Conservation (phyloP, 179 eudicot species). For the Actinidia arguta region DNA sequence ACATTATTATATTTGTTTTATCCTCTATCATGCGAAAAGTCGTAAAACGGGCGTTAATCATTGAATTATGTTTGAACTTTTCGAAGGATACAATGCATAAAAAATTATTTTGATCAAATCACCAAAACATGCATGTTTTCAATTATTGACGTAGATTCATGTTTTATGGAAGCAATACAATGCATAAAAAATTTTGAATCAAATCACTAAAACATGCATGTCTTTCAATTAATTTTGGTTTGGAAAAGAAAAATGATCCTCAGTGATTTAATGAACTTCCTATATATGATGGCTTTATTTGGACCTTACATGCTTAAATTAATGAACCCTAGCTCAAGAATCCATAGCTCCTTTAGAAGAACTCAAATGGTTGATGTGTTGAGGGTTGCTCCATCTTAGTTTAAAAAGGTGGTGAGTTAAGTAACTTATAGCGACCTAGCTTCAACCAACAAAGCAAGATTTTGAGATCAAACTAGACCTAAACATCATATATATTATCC, state of each 20-base stretch:
- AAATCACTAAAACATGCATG: conserved; percentile 1
- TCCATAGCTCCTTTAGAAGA: too few relatives aligned
- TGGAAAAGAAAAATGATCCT: background rate
- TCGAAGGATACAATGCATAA: background rate
- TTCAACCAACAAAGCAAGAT: too few relatives aligned
- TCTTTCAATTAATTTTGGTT: background rate
- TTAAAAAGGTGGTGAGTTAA: background rate
- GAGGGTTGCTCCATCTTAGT: background rate
- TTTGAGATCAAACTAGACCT: too few relatives aligned
- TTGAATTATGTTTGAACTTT: background rate
- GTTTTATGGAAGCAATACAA: too few relatives aligned
- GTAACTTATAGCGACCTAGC: too few relatives aligned
- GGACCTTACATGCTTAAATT: background rate
- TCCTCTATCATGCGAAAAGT: background rate
- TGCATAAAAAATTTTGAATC: background rate
- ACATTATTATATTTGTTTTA: background rate
- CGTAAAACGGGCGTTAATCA: background rate
- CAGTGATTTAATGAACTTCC: background rate
- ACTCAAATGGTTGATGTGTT: too few relatives aligned
- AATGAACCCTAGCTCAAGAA: too few relatives aligned
- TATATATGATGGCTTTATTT: background rate
- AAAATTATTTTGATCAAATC: too few relatives aligned
- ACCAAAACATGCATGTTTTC: too few relatives aligned
- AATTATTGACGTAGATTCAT: too few relatives aligned
- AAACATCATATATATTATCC: too few relatives aligned